Evolutionary conservation across 2,329 filamentous ascomycete species (phyloP).

Genomic region (Elsinoe fawcettii): DNA sequence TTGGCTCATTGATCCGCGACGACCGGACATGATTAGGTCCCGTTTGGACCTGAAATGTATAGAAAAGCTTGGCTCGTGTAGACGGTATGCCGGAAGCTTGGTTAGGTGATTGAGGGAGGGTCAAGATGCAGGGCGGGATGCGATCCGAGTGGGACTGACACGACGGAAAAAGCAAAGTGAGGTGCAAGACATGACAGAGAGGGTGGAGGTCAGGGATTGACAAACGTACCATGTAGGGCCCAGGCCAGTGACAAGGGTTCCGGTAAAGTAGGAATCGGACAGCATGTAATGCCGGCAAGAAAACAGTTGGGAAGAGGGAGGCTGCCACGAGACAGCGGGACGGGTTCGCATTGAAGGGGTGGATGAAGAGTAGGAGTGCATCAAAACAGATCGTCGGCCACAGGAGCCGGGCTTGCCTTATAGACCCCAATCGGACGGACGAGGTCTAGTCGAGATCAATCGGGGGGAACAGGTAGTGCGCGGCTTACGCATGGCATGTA

Average conservation of each 20-base stretch:
- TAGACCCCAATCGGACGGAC: not conserved
- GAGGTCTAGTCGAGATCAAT: not conserved
- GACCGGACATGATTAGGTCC: not conserved
- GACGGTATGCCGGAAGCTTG: slow-evolving; percentile 12
- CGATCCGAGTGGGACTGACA: slow-evolving; percentile 1
- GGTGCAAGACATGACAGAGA: slow-evolving; percentile 8
- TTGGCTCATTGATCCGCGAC: not conserved
- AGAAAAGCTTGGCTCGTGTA: slow-evolving; percentile 1
- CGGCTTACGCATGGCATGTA: not conserved
- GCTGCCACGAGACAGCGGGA: slow-evolving; percentile 14
- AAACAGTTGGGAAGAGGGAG: not conserved
- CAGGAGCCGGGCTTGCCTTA: slow-evolving; percentile 15
- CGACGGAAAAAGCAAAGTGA: not conserved
- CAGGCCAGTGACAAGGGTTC: not conserved
- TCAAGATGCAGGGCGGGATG: not conserved
- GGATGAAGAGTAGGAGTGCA: not conserved
- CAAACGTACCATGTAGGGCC: slow-evolving; percentile 13
- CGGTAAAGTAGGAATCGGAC: not conserved
- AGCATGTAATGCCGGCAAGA: slow-evolving; percentile 2
- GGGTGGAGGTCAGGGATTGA: not conserved
- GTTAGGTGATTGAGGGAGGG: not conserved
- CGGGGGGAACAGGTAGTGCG: not conserved
- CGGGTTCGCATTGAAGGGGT: slow-evolving; percentile 5
- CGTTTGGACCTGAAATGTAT: not conserved
- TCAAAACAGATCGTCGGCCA: not conserved